Base-by-base conservation (phyloP, 148 eudicot genomes). In the Fallopia convolvulus region DNA sequence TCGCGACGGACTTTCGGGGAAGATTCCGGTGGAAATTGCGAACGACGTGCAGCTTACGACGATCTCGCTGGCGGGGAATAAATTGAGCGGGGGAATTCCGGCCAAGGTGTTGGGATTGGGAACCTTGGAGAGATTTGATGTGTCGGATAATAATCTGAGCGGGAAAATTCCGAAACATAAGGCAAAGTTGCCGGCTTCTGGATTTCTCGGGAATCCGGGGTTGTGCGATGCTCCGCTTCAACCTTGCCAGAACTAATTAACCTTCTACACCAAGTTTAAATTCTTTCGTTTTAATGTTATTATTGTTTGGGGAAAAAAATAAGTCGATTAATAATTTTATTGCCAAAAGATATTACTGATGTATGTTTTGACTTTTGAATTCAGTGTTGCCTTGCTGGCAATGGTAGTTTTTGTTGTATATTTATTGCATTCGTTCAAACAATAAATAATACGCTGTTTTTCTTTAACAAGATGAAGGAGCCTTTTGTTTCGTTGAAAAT, bases 141-240 rank as follows among this genome's bases (percentile, higher is more conserved):
- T 91, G 74, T 91, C 98, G 1, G 50, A 18, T 12, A 93, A 93
- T 79, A 42, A 61, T 21, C 70, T 93, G 49, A 94, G 83, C 30
- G 97, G 98, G 42, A 76, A 20, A 41, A 92, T 92, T 55, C 98
- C 97, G 23, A 4, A 81, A 0, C 98, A 94, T 70, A 89, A 83
- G 74, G 77, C 87, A 4, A 55, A 0, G n/a, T 40, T 92, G 21
- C 96, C 96, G 5, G 88, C 74, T 32, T 84, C 93, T 74, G 81
- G 86, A 15, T 94, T 94, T 80, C 3, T 18, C 50, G 89, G 84
- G 8, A 94, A 94, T 82, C 83, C 80, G 0, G 94, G 90, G 0
- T 84, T 94, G 66, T 92, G 98, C 80, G 98, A 93, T 72, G 48
- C 87, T 50, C 98, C 98, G 40, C 90, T 94, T 44, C 85, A 91